Conservation (phyloP, 306 rosid species). For the Rosa lucieae region DNA sequence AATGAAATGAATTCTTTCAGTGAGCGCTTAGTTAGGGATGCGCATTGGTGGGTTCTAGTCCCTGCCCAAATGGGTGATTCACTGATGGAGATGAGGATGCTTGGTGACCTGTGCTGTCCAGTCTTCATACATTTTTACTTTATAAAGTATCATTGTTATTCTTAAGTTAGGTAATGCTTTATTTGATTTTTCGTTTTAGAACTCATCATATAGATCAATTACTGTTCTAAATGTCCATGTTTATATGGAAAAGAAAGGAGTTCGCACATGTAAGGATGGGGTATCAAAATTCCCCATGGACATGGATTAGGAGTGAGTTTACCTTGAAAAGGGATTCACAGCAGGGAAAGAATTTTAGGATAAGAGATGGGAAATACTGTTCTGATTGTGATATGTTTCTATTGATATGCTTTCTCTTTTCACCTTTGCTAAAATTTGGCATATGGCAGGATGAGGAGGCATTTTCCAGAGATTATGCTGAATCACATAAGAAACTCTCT, state of each 20-base stretch:
- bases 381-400: background rate
- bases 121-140: background rate
- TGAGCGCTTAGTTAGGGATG: background rate
- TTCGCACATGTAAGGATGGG: background rate
- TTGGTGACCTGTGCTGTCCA: background rate
- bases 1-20: background rate
- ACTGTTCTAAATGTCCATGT: background rate
- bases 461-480: constrained; percentile 76
- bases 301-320: background rate
- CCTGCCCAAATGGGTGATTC: constrained; percentile 3
- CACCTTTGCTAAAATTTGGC: constrained; percentile 13
- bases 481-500: constrained; percentile 83
- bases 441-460: constrained; percentile 74
- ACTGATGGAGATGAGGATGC: constrained; percentile 2
- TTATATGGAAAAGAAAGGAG: background rate
- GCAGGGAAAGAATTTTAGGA: background rate
- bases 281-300: background rate
- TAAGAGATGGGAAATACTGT: background rate
- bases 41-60: background rate
- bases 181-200: background rate
- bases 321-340: background rate
- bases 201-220: background rate
- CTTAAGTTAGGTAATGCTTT: background rate
- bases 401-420: background rate
- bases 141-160: background rate